A percentile compares a stretch with the other conserved stretches of the same genome.
Conservation (phyloP, 257 asterid species). For the Ilex aquifolium region DNA sequence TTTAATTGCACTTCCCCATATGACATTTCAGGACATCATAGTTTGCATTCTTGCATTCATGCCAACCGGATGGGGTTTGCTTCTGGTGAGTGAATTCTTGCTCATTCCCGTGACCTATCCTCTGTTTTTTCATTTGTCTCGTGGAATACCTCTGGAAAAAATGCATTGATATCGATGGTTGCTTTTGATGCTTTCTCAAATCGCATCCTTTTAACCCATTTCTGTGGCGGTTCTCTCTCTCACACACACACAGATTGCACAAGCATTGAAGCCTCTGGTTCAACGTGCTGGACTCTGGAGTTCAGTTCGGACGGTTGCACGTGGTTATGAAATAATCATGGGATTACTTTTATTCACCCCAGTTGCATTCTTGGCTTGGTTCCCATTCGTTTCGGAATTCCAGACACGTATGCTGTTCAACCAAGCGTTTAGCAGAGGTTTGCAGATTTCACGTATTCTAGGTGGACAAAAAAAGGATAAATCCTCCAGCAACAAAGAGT, state of each 20-base stretch:
- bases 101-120: neutral
- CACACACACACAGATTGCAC: conserved; percentile 55
- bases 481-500: conserved; percentile 70
- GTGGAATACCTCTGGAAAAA: too few species aligned
- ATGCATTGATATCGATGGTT: neutral
- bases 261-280: conserved; percentile 62
- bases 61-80: conserved; percentile 99
- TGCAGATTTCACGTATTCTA: conserved; percentile 95
- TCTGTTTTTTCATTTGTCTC: conserved; percentile 3
- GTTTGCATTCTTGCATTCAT: conserved; percentile 87
- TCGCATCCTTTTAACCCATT: neutral
- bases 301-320: conserved; percentile 69
- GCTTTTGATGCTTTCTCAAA: too few species aligned
- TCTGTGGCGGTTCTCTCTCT: conserved; percentile 3
- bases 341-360: conserved; percentile 86
- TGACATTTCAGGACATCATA: conserved; percentile 69
- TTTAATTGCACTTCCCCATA: conserved; percentile 52
- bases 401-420: conserved; percentile 95
- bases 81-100: conserved; percentile 44
- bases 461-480: conserved; percentile 96
- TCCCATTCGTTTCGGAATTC: conserved; percentile 95
- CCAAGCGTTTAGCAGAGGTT: conserved; percentile 96
- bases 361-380: conserved; percentile 96
- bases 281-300: conserved; percentile 59
- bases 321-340: conserved; percentile 71